Evolutionary conservation across 1,139 yeast genomes (phyloP), one percentile per base, ranked within the genome.

Genomic region (Yarrowia galli): DNA sequence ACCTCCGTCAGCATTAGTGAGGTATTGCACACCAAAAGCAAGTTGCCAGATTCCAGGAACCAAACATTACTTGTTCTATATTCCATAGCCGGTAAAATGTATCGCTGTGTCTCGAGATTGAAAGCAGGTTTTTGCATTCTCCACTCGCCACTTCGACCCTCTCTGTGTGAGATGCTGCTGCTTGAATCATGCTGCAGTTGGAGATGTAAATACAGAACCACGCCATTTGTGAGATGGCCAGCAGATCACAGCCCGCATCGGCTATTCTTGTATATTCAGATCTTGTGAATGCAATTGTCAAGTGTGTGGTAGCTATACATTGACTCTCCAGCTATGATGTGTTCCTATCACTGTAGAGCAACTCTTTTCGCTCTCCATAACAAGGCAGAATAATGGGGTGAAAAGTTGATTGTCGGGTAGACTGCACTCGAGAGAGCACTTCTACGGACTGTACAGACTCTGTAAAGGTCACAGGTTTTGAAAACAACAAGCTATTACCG

Each of bases 131-230:
- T 36, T 16, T 20, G 53, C 53, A 32, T 32, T 49, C 25, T 12
- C 22, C 9, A 32, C 16, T 28, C n/a, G 53, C 53, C 53, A 48
- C 53, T 28, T 35, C 20, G n/a, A 15, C 16, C 20, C 38, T 16
- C n/a, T 32, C 10, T 20, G 28, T 51, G 54, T 28, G 22, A n/a
- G 22, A 28, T 51, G 60, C 60, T 36, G 60, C 60, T 38, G 60
- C 60, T 22, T 38, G 22, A 10, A 2, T 8, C 35, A 38, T 38
- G 60, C 35, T 9, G 60, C 60, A 38, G 35, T 25, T 2, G 22
- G n/a, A 54, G 48, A 25, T 40, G 61, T n/a, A 54, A 54, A 38
- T 15, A 38, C 45, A 53, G 36, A 54, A 54, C 61, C 61, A 54
- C 61, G 61, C 61, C 61, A 54, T 54, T 40, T 25, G 48, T n/a